phyloP scores from a whole-genome alignment of 768 basidiomycete species.

The Cubamyces lactineus region DNA sequence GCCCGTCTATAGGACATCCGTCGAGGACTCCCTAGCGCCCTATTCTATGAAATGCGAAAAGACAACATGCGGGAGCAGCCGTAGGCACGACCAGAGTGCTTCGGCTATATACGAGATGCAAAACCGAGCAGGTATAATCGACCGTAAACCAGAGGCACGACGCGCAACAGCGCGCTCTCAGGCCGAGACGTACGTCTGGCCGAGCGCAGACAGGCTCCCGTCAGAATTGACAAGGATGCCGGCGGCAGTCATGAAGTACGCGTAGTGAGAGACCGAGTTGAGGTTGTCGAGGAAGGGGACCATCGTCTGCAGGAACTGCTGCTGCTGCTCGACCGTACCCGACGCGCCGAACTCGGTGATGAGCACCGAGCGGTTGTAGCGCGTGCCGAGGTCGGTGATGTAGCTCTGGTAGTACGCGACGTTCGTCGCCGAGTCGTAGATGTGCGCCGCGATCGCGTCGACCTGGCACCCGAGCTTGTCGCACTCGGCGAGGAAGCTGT shows the following conservation, averaged over 20 bases:
- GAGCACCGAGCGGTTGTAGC: conserved; percentile 34
- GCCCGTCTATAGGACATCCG: conserved; percentile 3
- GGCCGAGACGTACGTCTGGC: conserved; percentile 31
- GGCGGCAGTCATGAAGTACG: conserved; percentile 33
- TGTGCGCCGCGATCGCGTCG: conserved; percentile 36
- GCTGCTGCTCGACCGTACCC: conserved; percentile 29
- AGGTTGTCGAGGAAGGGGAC: conserved; percentile 36
- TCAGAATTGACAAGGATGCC: conserved; percentile 33
- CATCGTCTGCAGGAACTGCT: conserved; percentile 33
- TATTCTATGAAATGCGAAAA: background rate
- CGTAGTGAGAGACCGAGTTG: conserved; percentile 30
- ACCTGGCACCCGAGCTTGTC: conserved; percentile 31
- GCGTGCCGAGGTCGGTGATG: conserved; percentile 33
- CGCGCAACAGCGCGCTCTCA: background rate
- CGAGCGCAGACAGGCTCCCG: conserved; percentile 29
- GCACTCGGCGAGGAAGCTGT: conserved; percentile 35
- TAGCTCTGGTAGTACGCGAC: conserved; percentile 36
- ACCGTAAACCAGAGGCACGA: background rate
- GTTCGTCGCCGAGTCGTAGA: conserved; percentile 38
- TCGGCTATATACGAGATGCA: background rate
- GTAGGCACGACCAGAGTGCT: conserved; percentile 1
- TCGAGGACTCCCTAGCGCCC: conserved; percentile 3
- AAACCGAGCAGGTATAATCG: background rate
- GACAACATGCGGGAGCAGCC: background rate
- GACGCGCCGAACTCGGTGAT: conserved; percentile 38